phyloP scores from a whole-genome alignment of 2,329 filamentous ascomycete species.

The Venturiaceae sp. region DNA sequence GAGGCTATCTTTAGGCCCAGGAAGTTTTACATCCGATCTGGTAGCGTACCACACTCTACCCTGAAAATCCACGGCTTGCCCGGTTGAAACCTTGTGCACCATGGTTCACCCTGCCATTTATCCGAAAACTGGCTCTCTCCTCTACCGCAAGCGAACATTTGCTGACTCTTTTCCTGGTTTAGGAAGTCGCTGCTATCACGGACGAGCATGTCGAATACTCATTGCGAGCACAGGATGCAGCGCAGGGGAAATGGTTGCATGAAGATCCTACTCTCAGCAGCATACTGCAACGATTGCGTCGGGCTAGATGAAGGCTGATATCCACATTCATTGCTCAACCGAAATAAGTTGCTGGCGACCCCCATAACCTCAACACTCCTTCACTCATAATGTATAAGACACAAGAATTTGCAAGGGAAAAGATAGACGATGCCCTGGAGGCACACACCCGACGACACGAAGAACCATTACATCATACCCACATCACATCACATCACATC shows the following conservation, averaged over 20 bases:
- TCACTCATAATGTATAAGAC: too few relatives aligned
- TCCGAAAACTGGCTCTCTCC: background rate
- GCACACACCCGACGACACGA: too few relatives aligned
- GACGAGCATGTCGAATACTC: conserved; percentile 46
- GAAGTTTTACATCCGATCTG: background rate
- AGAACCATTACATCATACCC: too few relatives aligned
- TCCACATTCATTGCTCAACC: too few relatives aligned
- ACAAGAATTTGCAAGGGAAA: too few relatives aligned
- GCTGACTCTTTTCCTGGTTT: conserved; percentile 2
- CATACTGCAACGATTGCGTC: conserved; percentile 23
- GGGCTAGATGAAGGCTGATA: background rate
- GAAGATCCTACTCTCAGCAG: conserved; percentile 49
- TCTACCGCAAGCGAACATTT: too few relatives aligned
- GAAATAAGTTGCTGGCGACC: too few relatives aligned
- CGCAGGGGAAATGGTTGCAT: conserved; percentile 50
- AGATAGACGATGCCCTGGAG: too few relatives aligned
- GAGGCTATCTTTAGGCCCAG: background rate
- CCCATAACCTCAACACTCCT: too few relatives aligned
- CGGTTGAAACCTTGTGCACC: background rate
- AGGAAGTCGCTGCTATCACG: conserved; percentile 49
- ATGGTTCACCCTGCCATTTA: too few relatives aligned
- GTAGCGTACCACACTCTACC: background rate
- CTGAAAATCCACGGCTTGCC: background rate
- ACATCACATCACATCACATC: too few relatives aligned
- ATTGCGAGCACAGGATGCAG: conserved; percentile 43